phyloP scores from a whole-genome alignment of 2,329 filamentous ascomycete genomes.

The Myriangium duriaei region DNA sequence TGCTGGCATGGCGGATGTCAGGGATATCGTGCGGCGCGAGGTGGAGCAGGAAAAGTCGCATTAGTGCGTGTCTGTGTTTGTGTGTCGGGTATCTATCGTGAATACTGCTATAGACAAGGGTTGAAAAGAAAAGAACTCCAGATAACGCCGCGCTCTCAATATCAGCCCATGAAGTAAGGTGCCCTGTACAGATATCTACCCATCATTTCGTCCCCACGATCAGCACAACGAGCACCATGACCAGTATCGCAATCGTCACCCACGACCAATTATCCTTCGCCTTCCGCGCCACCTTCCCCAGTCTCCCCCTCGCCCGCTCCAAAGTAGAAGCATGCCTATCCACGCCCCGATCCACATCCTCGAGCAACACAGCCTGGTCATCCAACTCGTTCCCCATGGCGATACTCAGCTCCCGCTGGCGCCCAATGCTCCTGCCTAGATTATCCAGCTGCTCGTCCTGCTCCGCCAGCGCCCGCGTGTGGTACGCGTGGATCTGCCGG shows the following conservation, averaged over 20 bases:
- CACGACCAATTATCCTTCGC: constrained; percentile 82
- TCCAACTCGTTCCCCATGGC: constrained; percentile 95
- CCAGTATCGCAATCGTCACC: constrained; percentile 65
- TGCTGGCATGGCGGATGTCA: constrained; percentile 58
- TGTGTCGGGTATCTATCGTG: too few relatives aligned
- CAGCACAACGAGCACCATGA: constrained; percentile 68
- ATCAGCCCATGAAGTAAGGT: too few relatives aligned
- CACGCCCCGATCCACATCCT: constrained; percentile 73
- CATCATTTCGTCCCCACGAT: constrained; percentile 74
- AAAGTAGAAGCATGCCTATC: constrained; percentile 70
- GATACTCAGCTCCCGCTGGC: constrained; percentile 85
- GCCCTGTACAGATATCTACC: too few relatives aligned
- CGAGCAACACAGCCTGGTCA: constrained; percentile 74
- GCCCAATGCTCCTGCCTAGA: constrained; percentile 71
- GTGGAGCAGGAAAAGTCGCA: constrained; percentile 41
- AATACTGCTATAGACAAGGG: too few relatives aligned
- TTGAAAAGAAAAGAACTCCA: too few relatives aligned
- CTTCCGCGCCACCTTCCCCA: constrained; percentile 59
- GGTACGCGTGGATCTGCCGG: constrained; percentile 75
- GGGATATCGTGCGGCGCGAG: constrained; percentile 61
- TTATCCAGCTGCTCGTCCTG: constrained; percentile 90
- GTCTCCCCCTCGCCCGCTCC: constrained; percentile 57
- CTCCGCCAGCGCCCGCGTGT: constrained; percentile 66
- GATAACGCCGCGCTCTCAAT: too few relatives aligned
- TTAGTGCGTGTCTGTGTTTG: neutral